Evolutionary conservation across 371 early-diverging fungal species (phyloP), one percentile per base, ranked within the genome.

Genomic region (Apophysomyces variabilis): DNA sequence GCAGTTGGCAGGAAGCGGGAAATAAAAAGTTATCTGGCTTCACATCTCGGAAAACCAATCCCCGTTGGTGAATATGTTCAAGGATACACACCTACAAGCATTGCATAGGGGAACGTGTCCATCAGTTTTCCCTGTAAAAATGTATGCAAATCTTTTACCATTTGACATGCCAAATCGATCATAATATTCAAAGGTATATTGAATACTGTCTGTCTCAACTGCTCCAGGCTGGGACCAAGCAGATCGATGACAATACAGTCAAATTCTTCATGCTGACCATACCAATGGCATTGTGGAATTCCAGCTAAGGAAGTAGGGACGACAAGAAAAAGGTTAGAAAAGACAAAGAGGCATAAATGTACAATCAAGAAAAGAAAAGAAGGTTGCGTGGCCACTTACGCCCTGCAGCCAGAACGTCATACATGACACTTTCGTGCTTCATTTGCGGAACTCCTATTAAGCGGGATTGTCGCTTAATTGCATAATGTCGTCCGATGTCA

Each of bases 21-120:
- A 89, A 77, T 67, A 99, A 80, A 83, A 99, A 99, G 85, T 99
- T 99, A 78, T 99, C 99, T 4, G 99, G 99, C 77, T 93, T 92
- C 70, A 93, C 91, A 69, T 93, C 92, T 63, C 93, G 87, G 66
- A 62, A 71, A 26, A 71, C 41, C 57, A 60, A 61, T 7, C 65
- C 64, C 12, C 54, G 61, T 89, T 91, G 69, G 90, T 90, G 71
- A 56, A 76, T 26, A 97, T 93, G 96, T 82, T 99, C 99, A 69
- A 99, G 90, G 47, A 97, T 92, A 5, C 94, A 91, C 58, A 98
- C 87, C 98, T 96, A 84, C 21, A 54, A 54, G 7, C 2, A 44
- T 47, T 16, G 47, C 12, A 38, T 36, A 45, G 39, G 41, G 8
- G n/a, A n/a, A 41, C 16, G 37, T 4, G 37, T 46, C 39, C 13